Evolutionary conservation across 352 stramenopile species (phyloP).

Genomic region (Pythium dissotocum): DNA sequence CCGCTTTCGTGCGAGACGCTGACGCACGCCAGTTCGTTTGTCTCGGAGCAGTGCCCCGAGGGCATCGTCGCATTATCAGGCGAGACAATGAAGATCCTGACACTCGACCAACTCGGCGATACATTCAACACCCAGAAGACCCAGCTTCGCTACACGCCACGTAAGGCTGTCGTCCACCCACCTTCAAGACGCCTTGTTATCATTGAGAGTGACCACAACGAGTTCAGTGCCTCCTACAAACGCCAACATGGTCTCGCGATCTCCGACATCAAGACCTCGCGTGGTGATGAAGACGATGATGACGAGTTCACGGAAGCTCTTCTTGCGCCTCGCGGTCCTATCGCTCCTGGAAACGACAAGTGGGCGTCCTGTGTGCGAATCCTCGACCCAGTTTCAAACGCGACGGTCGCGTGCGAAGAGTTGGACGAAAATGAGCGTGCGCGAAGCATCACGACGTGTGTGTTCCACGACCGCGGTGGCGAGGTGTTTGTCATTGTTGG

Average conservation of each 20-base stretch:
- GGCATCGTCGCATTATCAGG: conserved; percentile 96
- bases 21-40: conserved; percentile 95
- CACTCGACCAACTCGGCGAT: conserved; percentile 94
- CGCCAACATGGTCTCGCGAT: conserved; percentile 66
- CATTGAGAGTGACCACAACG: conserved; percentile 98
- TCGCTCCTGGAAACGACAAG: conserved; percentile 64
- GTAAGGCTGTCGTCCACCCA: conserved; percentile 93
- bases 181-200: conserved; percentile 90
- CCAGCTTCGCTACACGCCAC: conserved; percentile 97
- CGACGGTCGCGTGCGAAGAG: conserved; percentile 90
- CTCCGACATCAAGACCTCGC: conserved; percentile 47
- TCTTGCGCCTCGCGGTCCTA: conserved; percentile 55
- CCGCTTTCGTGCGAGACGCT: conserved; percentile 96
- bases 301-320: conserved; percentile 80
- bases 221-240: conserved; percentile 93
- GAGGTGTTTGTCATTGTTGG: conserved; percentile 98
- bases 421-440: conserved; percentile 93
- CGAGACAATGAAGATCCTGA: conserved; percentile 97
- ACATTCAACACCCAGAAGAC: conserved; percentile 97
- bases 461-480: conserved; percentile 95
- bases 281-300: conserved; percentile 83
- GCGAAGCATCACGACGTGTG: conserved; percentile 91
- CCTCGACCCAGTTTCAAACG: conserved; percentile 92
- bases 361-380: conserved; percentile 99
- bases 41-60: conserved; percentile 94